A percentile compares a stretch with the other conserved stretches of the same genome.
Evolutionary conservation across 345 rosid genomes (phyloP).

Genomic region (Psidium guajava): DNA sequence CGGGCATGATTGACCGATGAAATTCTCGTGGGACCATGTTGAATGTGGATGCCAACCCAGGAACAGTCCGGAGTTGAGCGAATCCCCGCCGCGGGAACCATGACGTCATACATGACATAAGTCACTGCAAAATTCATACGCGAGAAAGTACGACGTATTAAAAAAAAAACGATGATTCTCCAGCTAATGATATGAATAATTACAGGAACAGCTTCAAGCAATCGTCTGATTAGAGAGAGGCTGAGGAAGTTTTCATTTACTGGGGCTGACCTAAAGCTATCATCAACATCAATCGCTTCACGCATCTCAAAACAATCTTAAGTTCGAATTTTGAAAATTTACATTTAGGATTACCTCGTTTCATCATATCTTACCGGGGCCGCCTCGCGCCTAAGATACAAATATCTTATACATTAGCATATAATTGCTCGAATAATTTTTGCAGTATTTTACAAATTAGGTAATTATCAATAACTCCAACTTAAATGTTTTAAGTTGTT

Average conservation of each 20-base stretch:
- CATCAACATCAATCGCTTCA: not conserved
- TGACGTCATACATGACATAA: not conserved
- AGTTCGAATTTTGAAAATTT: not conserved
- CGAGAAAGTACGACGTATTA: not conserved
- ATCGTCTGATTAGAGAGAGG: not conserved
- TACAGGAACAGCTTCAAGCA: not conserved
- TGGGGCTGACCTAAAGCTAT: too few relatives aligned
- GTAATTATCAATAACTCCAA: not conserved
- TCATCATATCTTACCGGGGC: not conserved
- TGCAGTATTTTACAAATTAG: not conserved
- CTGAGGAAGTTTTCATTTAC: not conserved
- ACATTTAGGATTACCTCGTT: not conserved
- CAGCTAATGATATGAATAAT: not conserved
- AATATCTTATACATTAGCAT: not conserved
- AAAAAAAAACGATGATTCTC: not conserved
- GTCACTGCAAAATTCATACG: not conserved
- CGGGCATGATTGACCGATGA: not conserved
- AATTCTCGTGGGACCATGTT: not conserved
- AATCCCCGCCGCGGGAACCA: not conserved
- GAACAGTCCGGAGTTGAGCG: too few relatives aligned
- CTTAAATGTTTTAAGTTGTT: not conserved
- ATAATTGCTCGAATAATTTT: not conserved
- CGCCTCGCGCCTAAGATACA: not conserved
- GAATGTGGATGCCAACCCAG: not conserved
- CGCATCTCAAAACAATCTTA: not conserved